Evolutionary conservation across 176 grass and related monocot genomes (phyloP).

Genomic region (Aegilops umbellulata): DNA sequence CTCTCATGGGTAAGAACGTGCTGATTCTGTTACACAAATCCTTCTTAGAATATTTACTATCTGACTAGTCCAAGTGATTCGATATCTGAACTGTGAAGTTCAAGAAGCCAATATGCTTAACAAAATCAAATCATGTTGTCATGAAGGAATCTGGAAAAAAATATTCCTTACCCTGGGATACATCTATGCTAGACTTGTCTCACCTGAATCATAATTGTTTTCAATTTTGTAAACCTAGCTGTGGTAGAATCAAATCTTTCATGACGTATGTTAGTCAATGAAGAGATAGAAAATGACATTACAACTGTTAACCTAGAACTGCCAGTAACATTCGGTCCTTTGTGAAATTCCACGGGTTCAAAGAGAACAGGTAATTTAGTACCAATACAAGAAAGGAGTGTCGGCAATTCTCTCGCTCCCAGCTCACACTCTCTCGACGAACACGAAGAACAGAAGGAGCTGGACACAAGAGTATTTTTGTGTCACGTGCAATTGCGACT

Average conservation of each 20-base stretch:
- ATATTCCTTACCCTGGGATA: too few species aligned
- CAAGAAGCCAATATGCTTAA: not conserved
- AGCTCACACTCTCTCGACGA: too few species aligned
- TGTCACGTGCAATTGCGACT: too few species aligned
- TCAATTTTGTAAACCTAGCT: not conserved
- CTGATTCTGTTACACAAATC: not conserved
- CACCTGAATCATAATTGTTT: not conserved
- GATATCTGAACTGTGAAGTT: conserved; percentile 6
- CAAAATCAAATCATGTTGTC: not conserved
- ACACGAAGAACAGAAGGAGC: too few species aligned
- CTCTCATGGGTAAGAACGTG: not conserved
- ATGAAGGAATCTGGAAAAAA: conserved; percentile 3
- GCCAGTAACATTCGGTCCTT: not conserved
- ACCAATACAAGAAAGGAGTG: too few species aligned
- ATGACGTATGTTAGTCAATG: not conserved
- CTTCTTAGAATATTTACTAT: conserved; percentile 6
- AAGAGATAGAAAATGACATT: not conserved
- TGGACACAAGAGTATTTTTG: too few species aligned
- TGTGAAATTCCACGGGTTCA: not conserved
- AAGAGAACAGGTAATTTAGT: not conserved
- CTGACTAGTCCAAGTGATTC: conserved; percentile 1
- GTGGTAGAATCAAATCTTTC: not conserved
- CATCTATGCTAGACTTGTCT: not conserved
- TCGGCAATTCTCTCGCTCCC: too few species aligned
- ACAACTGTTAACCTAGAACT: not conserved